Evolutionary conservation across 306 rosid species (phyloP), one percentile per base, ranked within the genome.

Genomic region (Dalbergia oliveri): DNA sequence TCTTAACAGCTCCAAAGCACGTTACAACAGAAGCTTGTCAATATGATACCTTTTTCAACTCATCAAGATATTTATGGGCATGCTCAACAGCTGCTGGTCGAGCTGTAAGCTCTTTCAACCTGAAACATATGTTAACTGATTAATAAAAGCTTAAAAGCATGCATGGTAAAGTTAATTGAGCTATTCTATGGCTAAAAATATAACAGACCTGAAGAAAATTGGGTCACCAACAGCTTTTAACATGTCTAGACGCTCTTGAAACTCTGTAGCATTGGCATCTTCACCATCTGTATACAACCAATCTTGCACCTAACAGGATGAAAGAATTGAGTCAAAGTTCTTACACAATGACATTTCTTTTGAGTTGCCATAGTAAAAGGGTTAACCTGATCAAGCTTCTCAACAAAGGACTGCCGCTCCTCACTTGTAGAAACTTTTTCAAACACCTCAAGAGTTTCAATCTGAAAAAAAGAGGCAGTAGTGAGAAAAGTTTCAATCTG

Each of bases 231-330:
- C 73, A 83, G 89, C 88, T 85, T 93, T 89, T 82, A 95, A 84
- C 89, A 72, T 76, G 88, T 93, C 89, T 34, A 93, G 84, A 69
- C 69, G 93, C 78, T 88, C 90, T 85, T 93, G 83, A 84, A 95
- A 95, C 91, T 95, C 98, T 12, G 86, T 21, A 26, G 99, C 98
- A 56, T 87, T 84, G 79, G 99, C 99, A 86, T 95, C 97, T 90
- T 95, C 99, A 61, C 99, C 99, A 69, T 95, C 99, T 6, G 86
- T 93, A 71, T 95, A 95, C 51, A 95, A 88, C 99, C 99, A 95
- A 33, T 95, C 99, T 91, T 95, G 99, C 60, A 88, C 97, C 99
- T 95, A 80, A 78, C 79, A 76, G 66, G 78, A 71, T 59, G 62
- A 44, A 75, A 80, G 35, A 66, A 59, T 67, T n/a, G 34, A 67